These are phyloP conservation scores for Penicillium lagena DNA, from an alignment of 495 filamentous ascomycete genomes.

Conservation along the genomic window DNA sequence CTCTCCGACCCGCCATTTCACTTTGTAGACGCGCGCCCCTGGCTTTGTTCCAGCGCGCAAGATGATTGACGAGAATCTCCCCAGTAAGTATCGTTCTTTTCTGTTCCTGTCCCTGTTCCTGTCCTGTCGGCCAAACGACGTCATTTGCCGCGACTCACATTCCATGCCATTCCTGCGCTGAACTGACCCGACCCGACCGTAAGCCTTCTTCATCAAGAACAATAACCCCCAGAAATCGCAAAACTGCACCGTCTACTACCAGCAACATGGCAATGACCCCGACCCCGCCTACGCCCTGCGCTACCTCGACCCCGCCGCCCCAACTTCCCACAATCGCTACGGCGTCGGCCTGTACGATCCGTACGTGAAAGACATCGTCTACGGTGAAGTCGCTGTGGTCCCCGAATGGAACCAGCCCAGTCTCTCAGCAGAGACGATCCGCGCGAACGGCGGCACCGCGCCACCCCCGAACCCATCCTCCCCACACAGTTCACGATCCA, in stretches of 20 bases:
- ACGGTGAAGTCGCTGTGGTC: slow-evolving; percentile 76
- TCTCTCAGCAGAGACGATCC: slow-evolving; percentile 71
- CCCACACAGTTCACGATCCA: slow-evolving; percentile 76
- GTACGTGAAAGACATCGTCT: slow-evolving; percentile 73
- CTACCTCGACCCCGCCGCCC: slow-evolving; percentile 62
- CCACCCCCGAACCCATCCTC: slow-evolving; percentile 67
- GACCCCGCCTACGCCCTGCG: slow-evolving; percentile 70
- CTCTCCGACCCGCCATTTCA: neutral
- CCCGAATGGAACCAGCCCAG: slow-evolving; percentile 80
- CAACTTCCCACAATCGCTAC: slow-evolving; percentile 74
- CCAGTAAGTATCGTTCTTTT: slow-evolving; percentile 49
- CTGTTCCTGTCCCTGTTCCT: neutral
- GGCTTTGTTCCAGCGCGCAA: slow-evolving; percentile 6
- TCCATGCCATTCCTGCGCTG: too few relatives aligned
- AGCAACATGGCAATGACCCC: slow-evolving; percentile 75
- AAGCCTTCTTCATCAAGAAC: slow-evolving; percentile 60
- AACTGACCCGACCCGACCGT: slow-evolving; percentile 9
- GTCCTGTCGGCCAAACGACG: slow-evolving; percentile 2
- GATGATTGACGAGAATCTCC: slow-evolving; percentile 95
- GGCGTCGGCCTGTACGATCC: slow-evolving; percentile 80
- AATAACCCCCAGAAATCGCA: slow-evolving; percentile 40
- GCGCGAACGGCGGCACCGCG: slow-evolving; percentile 61
- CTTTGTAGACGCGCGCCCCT: neutral
- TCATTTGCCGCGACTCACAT: slow-evolving; percentile 23
- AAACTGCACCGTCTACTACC: slow-evolving; percentile 60